Conservation (phyloP, 345 rosid species). For the Syzygium jambos region DNA sequence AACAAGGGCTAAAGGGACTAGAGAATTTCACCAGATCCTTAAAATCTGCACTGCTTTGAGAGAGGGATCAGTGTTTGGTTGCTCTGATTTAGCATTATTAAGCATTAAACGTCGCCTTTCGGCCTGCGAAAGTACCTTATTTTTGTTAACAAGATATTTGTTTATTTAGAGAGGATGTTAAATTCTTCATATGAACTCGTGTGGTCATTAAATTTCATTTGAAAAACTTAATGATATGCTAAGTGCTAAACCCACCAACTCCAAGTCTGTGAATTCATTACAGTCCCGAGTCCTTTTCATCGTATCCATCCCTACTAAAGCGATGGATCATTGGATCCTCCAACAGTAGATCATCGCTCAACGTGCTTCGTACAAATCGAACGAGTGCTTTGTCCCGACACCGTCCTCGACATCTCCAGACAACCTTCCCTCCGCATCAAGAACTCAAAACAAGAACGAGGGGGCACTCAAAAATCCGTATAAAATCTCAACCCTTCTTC, state of each 20-base stretch:
- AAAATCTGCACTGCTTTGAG: constrained; percentile 50
- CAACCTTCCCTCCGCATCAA: neutral
- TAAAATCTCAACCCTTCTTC: neutral
- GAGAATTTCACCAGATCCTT: constrained; percentile 54
- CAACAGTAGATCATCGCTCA: neutral
- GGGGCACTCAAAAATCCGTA: neutral
- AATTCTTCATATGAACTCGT: neutral
- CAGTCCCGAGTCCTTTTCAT: neutral
- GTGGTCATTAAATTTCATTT: neutral
- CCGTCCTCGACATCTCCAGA: neutral
- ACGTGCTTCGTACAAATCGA: neutral
- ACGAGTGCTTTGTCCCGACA: neutral
- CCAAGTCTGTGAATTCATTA: neutral
- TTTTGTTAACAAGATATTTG: neutral
- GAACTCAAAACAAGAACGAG: neutral
- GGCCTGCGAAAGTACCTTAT: neutral
- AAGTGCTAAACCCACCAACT: neutral
- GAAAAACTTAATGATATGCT: neutral
- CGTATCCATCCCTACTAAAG: neutral
- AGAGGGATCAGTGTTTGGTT: neutral
- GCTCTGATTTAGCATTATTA: neutral
- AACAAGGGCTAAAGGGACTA: constrained; percentile 59
- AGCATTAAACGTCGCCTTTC: neutral
- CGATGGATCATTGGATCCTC: neutral
- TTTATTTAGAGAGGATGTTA: neutral